A percentile compares a stretch with the other conserved stretches of the same genome.
These are phyloP conservation scores for Alternaria triticimaculans DNA, from an alignment of 2,329 filamentous ascomycete genomes.

Conservation along the genomic window DNA sequence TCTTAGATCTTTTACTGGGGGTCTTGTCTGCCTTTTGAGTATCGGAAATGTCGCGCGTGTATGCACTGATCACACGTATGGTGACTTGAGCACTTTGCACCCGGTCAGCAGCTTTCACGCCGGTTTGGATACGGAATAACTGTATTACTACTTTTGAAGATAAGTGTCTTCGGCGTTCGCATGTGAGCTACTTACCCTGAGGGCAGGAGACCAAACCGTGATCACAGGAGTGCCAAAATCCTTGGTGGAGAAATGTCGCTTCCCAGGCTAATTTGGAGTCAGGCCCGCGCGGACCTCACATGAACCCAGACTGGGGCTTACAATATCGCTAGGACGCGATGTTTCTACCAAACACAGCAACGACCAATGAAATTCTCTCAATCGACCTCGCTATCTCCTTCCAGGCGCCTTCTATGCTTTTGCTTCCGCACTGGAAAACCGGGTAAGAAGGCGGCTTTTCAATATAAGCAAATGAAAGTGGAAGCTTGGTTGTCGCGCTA, in stretches of 20 bases:
- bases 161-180: not conserved
- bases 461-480: conserved; percentile 14
- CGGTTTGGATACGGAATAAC: not conserved
- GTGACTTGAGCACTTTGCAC: not conserved
- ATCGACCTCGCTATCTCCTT: not conserved
- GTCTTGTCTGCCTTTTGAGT: conserved; percentile 1
- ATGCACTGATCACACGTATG: not conserved
- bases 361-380: conserved; percentile 8
- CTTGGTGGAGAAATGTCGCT: conserved; percentile 9
- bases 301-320: conserved; percentile 25
- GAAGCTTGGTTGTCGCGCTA: conserved; percentile 13
- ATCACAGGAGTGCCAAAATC: not conserved
- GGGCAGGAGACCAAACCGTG: not conserved
- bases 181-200: not conserved
- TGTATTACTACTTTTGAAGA: conserved; percentile 3
- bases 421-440: conserved; percentile 4
- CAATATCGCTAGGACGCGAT: conserved; percentile 15
- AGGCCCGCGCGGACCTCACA: conserved; percentile 37
- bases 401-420: conserved; percentile 9
- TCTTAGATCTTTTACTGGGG: conserved; percentile 4
- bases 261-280: conserved; percentile 33
- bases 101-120: not conserved
- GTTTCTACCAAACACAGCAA: not conserved
- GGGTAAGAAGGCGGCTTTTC: conserved; percentile 5
- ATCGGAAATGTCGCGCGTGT: not conserved